A percentile compares a stretch with the other conserved stretches of the same genome.
Evolutionary conservation across 768 basidiomycete genomes (phyloP).

Genomic region (Chlorophyllum brunneum): DNA sequence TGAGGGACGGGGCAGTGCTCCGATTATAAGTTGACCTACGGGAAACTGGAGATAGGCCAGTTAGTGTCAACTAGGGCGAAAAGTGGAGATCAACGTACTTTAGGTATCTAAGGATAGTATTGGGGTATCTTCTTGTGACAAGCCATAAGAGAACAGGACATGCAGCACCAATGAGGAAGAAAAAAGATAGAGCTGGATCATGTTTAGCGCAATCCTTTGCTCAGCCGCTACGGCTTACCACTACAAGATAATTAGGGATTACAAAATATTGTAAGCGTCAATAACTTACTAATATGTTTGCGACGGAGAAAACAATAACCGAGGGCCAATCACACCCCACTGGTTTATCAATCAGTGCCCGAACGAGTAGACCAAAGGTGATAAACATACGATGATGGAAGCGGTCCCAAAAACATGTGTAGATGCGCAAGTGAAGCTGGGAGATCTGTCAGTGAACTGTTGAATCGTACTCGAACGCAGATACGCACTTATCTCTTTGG

Average conservation of each 20-base stretch:
- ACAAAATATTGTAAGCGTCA: conserved; percentile 1
- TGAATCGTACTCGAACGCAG: background rate
- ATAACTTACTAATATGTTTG: conserved; percentile 54
- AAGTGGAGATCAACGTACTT: conserved; percentile 41
- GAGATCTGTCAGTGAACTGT: conserved; percentile 2
- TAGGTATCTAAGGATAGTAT: conserved; percentile 59
- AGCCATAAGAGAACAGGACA: conserved; percentile 63
- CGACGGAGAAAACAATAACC: conserved; percentile 48
- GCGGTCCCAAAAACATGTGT: conserved; percentile 50
- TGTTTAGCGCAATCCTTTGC: conserved; percentile 1
- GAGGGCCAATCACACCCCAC: conserved; percentile 72
- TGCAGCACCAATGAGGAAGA: conserved; percentile 71
- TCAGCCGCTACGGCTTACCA: conserved; percentile 13
- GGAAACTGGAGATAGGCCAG: conserved; percentile 32
- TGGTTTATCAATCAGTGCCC: conserved; percentile 14
- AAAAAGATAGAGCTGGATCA: conserved; percentile 49
- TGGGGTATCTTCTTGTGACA: conserved; percentile 59
- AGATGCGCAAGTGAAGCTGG: conserved; percentile 48
- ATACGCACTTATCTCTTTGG: conserved; percentile 40
- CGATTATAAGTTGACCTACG: conserved; percentile 29
- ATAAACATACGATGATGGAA: conserved; percentile 55
- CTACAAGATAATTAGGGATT: conserved; percentile 12
- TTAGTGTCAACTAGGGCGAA: background rate
- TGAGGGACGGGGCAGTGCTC: background rate
- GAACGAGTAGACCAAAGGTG: background rate